Conservation (phyloP, 2,329 filamentous ascomycete species). For the Sporothrix globosa region DNA sequence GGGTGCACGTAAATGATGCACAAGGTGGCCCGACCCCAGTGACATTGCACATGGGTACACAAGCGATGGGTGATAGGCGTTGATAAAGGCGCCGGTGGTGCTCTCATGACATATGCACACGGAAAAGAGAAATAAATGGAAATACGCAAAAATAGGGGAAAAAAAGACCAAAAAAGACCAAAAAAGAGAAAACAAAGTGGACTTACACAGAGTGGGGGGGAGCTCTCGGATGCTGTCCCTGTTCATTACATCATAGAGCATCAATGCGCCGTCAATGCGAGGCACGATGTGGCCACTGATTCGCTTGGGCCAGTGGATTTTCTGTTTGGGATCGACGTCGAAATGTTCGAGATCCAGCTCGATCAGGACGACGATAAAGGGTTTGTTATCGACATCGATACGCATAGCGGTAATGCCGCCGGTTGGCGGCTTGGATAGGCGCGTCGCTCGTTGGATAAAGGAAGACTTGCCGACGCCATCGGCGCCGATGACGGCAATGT, state of each 20-base stretch:
- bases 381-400: slow-evolving; percentile 61
- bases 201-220: slow-evolving; percentile 76
- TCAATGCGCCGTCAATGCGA: slow-evolving; percentile 77
- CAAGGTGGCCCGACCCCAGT: slow-evolving; percentile 6
- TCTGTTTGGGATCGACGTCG: slow-evolving; percentile 60
- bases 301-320: slow-evolving; percentile 68
- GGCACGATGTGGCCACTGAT: slow-evolving; percentile 72
- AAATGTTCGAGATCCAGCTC: slow-evolving; percentile 69
- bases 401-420: slow-evolving; percentile 60
- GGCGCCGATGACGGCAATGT: slow-evolving; percentile 68
- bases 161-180: not conserved
- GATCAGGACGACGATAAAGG: slow-evolving; percentile 63
- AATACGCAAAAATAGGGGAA: not conserved
- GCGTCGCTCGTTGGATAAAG: slow-evolving; percentile 66
- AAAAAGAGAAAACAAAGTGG: not conserved
- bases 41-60: not conserved
- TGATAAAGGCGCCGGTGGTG: not conserved
- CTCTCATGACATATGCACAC: no score
- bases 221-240: slow-evolving; percentile 73
- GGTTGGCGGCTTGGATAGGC: slow-evolving; percentile 57
- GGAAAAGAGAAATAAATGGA: no score
- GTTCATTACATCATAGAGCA: slow-evolving; percentile 86
- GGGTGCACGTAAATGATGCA: not conserved
- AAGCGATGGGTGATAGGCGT: not conserved
- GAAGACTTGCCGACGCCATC: slow-evolving; percentile 69